phyloP scores from a whole-genome alignment of 2,329 filamentous ascomycete genomes.

The Botrytis cinerea region DNA sequence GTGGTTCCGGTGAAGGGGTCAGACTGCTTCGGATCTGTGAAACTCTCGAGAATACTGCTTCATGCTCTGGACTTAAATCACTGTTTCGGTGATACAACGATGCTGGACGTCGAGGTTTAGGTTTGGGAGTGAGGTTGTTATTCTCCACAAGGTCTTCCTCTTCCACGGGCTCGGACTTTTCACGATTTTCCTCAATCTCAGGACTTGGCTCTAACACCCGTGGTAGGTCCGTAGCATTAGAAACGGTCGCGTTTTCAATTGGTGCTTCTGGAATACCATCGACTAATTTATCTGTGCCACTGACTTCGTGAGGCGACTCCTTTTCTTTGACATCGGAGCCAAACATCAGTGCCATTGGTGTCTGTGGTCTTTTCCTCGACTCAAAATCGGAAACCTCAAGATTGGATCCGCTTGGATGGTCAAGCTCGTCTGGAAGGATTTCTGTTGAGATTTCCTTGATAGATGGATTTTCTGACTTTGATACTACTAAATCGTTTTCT shows the following conservation, averaged over 20 bases:
- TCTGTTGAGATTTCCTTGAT: background rate
- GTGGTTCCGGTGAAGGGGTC: slow-evolving; percentile 13
- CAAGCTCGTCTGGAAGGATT: background rate
- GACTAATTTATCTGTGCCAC: slow-evolving; percentile 26
- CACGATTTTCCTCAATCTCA: background rate
- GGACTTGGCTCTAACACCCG: slow-evolving; percentile 11
- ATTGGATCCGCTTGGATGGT: background rate
- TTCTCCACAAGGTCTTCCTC: background rate
- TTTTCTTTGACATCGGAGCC: background rate
- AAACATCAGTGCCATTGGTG: slow-evolving; percentile 1
- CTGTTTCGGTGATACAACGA: slow-evolving; percentile 5
- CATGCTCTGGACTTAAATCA: slow-evolving; percentile 21
- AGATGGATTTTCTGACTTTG: too few species aligned
- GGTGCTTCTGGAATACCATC: background rate
- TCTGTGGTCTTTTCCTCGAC: background rate
- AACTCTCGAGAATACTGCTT: slow-evolving; percentile 22
- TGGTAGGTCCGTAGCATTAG: slow-evolving; percentile 16
- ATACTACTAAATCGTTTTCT: background rate
- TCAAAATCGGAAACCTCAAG: background rate
- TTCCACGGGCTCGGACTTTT: background rate
- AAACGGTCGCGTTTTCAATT: slow-evolving; percentile 13
- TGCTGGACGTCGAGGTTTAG: background rate
- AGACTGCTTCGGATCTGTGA: slow-evolving; percentile 15
- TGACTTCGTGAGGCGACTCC: slow-evolving; percentile 26
- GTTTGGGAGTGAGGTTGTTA: background rate